Evolutionary conservation across 1,284 basidiomycete species (phyloP), one percentile per base, ranked within the genome.

Genomic region (Gymnopus androsaceus): DNA sequence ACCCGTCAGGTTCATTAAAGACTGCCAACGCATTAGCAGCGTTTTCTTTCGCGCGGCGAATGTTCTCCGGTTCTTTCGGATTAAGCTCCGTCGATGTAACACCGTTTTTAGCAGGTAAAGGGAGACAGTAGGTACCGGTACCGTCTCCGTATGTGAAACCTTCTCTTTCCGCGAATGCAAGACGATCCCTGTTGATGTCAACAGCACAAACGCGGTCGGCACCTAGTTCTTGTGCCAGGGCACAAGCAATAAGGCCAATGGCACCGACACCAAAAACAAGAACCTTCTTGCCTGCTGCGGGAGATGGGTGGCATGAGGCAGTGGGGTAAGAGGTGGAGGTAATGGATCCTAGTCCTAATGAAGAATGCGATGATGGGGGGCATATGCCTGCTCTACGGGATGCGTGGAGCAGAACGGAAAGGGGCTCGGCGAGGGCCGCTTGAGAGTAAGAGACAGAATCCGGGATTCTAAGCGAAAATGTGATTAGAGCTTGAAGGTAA

Each of bases 191-290:
- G 74, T 95, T 94, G 72, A 94, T 94, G 75, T 95, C 94, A 68
- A 94, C 81, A 19, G 88, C 90, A 57, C 88, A 82, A 63, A 95
- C 80, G 55, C 80, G 78, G 2, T 84, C 78, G 3, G 89, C 88
- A 50, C 91, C 92, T 47, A 75, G 72, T 19, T 88, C 83, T 63
- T 84, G 83, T 46, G 92, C 88, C 55, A 95, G 80, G 1, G 90
- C 81, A 66, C 88, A 91, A 0, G 92, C 91, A 46, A 98, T 85
- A 48, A 96, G 82, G 36, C 95, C 95, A 66, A 98, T 95, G 3
- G 95, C 87, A 50, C 95, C 95, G 15, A 91, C 91, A 50, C 95
- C 95, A 61, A 94, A 88, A 51, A 98, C 90, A 62, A 97, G 86
- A 41, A 96, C 86, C 46, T 82, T 80, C 60, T 90, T 82, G 21